These are phyloP conservation scores for Aspergillus alliaceus DNA, from an alignment of 2,329 filamentous ascomycete species.

Conservation along the genomic window DNA sequence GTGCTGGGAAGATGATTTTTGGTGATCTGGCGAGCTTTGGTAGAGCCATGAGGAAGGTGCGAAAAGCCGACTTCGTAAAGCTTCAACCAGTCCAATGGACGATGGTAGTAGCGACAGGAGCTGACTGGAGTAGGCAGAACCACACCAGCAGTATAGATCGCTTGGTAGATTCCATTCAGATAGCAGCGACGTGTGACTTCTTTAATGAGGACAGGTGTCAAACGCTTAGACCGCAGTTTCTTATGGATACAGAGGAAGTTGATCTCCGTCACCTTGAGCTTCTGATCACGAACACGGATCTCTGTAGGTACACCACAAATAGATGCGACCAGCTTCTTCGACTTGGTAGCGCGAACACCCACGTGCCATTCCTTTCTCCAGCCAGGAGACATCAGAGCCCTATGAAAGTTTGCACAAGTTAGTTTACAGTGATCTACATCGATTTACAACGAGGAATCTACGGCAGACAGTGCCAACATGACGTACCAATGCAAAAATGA, in stretches of 20 bases:
- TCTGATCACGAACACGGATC: slow-evolving; percentile 74
- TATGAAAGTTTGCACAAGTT: slow-evolving; percentile 34
- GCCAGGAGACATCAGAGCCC: slow-evolving; percentile 90
- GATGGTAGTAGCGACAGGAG: slow-evolving; percentile 93
- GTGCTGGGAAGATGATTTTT: slow-evolving; percentile 79
- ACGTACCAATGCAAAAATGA: slow-evolving; percentile 82
- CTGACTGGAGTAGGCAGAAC: slow-evolving; percentile 89
- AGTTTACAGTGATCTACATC: background rate
- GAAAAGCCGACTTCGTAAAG: slow-evolving; percentile 94
- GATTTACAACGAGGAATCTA: background rate
- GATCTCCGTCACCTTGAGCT: slow-evolving; percentile 81
- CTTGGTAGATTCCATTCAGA: slow-evolving; percentile 82
- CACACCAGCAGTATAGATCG: slow-evolving; percentile 90
- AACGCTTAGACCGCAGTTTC: slow-evolving; percentile 88
- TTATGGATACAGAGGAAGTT: slow-evolving; percentile 99
- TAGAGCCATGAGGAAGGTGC: slow-evolving; percentile 78
- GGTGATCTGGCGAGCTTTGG: slow-evolving; percentile 78
- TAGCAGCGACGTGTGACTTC: slow-evolving; percentile 95
- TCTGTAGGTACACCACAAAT: slow-evolving; percentile 90
- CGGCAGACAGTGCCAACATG: background rate
- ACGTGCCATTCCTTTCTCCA: slow-evolving; percentile 96
- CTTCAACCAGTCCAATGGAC: slow-evolving; percentile 92
- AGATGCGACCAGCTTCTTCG: slow-evolving; percentile 86
- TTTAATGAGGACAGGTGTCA: slow-evolving; percentile 93
- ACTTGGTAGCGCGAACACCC: slow-evolving; percentile 81